Base-by-base conservation (phyloP, 2,329 filamentous ascomycete genomes). In the Fusarium sp. region DNA sequence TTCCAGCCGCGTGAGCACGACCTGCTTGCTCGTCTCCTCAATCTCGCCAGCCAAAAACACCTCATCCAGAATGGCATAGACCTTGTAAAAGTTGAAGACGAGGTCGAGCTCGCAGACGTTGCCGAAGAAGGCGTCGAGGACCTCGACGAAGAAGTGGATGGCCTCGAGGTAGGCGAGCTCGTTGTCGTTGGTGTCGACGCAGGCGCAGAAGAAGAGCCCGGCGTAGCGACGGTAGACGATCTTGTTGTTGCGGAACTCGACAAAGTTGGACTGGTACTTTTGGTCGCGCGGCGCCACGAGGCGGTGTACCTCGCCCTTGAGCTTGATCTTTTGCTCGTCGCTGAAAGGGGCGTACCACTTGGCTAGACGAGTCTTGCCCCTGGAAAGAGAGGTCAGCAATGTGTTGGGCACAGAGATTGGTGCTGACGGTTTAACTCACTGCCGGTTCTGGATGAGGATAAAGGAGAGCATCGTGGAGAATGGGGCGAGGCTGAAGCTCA, bases 271-370 rank as follows among this genome's bases (percentile, higher is more conserved):
- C 83, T 99, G 96, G 87, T 99, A 98, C 83, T 99, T 99, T 82
- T 99, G 96, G 85, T 99, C 96, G 81, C 96, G 94, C 8, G 96
- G 96, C 0, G 96, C 96, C 70, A 99, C 96, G 77, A 99, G 94
- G 72, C 96, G 95, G 88, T 99, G 96, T 79, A 98, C 94, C 87
- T 99, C 96, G 89, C 96, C 96, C 85, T 99, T 99, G 79, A 99
- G 89, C 86, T 98, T 98, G 83, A 99, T 94, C 87, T 99, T 99
- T 83, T 99, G 95, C 83, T 98, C 96, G 87, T 99, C 96, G 85
- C 92, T 97, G 87, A 98, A 99, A 71, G 96, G 96, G 76, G 93
- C 94, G 87, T 99, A 99, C 96, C 96, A 99, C 87, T 99, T 99
- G 75, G 96, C 96, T 74, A 99, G 90, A 78, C 96, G 93, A 78